phyloP scores from a whole-genome alignment of 169 alveolate genomes.

The Babesia sp. region DNA sequence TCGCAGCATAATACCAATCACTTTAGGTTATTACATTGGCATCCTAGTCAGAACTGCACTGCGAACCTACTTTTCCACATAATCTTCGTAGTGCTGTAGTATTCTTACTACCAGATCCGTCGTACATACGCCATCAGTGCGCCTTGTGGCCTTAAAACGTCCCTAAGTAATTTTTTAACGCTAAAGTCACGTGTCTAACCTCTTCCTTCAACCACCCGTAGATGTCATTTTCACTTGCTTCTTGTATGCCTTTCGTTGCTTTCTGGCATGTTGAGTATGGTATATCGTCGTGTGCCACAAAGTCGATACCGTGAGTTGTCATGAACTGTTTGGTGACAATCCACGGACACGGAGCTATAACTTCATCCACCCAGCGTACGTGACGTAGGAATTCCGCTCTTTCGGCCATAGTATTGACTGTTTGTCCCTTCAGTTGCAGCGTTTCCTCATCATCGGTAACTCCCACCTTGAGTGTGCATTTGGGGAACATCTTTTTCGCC shows the following conservation, averaged over 20 bases:
- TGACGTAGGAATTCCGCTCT: conserved; percentile 92
- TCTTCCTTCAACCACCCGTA: conserved; percentile 89
- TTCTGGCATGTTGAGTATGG: conserved; percentile 86
- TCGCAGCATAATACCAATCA: too few species aligned
- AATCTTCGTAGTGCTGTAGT: conserved; percentile 93
- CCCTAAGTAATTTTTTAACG: conserved; percentile 65
- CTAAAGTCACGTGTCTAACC: conserved; percentile 7
- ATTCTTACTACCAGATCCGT: conserved; percentile 92
- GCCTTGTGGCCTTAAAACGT: conserved; percentile 88
- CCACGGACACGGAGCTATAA: conserved; percentile 97
- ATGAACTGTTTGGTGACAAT: conserved; percentile 87
- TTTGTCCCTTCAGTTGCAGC: conserved; percentile 88
- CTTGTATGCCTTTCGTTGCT: conserved; percentile 61
- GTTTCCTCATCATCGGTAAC: conserved; percentile 96
- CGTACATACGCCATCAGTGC: conserved; percentile 96
- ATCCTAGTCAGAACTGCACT: too few species aligned
- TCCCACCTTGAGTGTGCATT: conserved; percentile 92
- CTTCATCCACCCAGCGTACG: conserved; percentile 96
- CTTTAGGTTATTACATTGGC: too few species aligned
- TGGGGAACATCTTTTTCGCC: conserved; percentile 92
- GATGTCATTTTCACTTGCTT: conserved; percentile 83
- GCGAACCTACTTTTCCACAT: conserved; percentile 76
- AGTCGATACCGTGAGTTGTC: conserved; percentile 88
- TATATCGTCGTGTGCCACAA: conserved; percentile 93
- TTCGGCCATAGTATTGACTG: conserved; percentile 91